Percentiles rank a stretch among this genome's conserved stretches.
Conservation (phyloP, 116 monocot species). For the Zostera marina region DNA sequence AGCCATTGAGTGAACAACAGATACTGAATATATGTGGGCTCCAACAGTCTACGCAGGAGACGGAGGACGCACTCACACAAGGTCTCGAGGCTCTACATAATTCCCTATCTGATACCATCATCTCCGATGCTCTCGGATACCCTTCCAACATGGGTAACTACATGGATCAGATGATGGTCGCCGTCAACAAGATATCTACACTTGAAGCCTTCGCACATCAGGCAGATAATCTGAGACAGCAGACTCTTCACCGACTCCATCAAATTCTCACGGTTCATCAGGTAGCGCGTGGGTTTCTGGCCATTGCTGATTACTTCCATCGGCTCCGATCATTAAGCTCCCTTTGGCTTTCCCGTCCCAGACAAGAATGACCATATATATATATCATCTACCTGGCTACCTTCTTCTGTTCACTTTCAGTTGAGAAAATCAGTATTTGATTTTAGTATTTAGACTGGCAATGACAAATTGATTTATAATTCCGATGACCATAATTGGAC, state of each 20-base stretch:
- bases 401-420: too few species aligned
- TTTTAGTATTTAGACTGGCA: too few species aligned
- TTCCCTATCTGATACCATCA: constrained; percentile 49
- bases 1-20: constrained; percentile 75
- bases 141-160: constrained; percentile 58
- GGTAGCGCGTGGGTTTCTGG: constrained; percentile 46
- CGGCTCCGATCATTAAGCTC: constrained; percentile 67
- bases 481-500: too few species aligned
- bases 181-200: constrained; percentile 61
- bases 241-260: constrained; percentile 51
- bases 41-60: constrained; percentile 55
- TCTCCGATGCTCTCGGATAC: constrained; percentile 36
- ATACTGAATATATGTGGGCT: constrained; percentile 40
- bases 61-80: constrained; percentile 57
- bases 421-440: too few species aligned
- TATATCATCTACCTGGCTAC: too few species aligned
- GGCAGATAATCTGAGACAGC: constrained; percentile 64
- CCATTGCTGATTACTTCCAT: constrained; percentile 63
- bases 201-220: constrained; percentile 60
- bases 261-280: constrained; percentile 44
- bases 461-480: too few species aligned
- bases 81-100: constrained; percentile 50
- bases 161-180: constrained; percentile 67
- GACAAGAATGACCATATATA: constrained; percentile 2
- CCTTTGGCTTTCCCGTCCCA: constrained; percentile 63